Percentiles rank a stretch among this genome's conserved stretches.
These are phyloP conservation scores for Dichotomocladium elegans DNA, from an alignment of 371 early-diverging fungal species.

Conservation along the genomic window DNA sequence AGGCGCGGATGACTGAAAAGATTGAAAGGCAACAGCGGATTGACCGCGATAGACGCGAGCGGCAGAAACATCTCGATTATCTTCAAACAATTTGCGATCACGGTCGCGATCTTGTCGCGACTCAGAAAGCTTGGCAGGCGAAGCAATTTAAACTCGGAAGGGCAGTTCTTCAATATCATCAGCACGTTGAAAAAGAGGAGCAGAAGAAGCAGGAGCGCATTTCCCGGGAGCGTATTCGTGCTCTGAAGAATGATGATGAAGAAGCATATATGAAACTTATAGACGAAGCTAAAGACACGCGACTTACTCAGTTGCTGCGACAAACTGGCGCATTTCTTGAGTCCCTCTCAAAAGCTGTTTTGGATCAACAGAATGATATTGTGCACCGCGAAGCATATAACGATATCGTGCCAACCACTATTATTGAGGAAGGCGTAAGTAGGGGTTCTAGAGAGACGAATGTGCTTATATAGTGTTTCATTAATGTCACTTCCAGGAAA, in stretches of 20 bases:
- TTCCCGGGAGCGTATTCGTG: conserved; percentile 91
- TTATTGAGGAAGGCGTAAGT: conserved; percentile 2
- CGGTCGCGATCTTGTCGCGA: conserved; percentile 64
- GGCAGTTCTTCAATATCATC: conserved; percentile 77
- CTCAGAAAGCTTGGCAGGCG: conserved; percentile 61
- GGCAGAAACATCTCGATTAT: conserved; percentile 80
- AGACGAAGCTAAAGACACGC: conserved; percentile 93
- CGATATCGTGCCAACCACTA: background rate
- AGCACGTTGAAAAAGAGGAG: conserved; percentile 86
- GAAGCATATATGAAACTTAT: conserved; percentile 93
- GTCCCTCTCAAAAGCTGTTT: conserved; percentile 73
- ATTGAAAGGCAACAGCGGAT: conserved; percentile 84
- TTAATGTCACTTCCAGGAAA: too few species aligned
- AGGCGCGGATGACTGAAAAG: conserved; percentile 90
- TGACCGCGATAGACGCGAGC: conserved; percentile 86
- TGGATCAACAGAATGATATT: conserved; percentile 72
- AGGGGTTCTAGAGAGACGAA: too few species aligned
- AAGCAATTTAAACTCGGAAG: conserved; percentile 75
- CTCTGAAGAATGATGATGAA: conserved; percentile 93
- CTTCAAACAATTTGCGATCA: conserved; percentile 75
- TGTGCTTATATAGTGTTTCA: too few species aligned
- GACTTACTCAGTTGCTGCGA: conserved; percentile 85
- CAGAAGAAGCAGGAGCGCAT: conserved; percentile 80
- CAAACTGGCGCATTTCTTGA: conserved; percentile 89
- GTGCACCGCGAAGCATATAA: conserved; percentile 28